Evolutionary conservation across 352 stramenopile genomes (phyloP), one percentile per base, ranked within the genome.

Genomic region (Phytopythium ostracodes): DNA sequence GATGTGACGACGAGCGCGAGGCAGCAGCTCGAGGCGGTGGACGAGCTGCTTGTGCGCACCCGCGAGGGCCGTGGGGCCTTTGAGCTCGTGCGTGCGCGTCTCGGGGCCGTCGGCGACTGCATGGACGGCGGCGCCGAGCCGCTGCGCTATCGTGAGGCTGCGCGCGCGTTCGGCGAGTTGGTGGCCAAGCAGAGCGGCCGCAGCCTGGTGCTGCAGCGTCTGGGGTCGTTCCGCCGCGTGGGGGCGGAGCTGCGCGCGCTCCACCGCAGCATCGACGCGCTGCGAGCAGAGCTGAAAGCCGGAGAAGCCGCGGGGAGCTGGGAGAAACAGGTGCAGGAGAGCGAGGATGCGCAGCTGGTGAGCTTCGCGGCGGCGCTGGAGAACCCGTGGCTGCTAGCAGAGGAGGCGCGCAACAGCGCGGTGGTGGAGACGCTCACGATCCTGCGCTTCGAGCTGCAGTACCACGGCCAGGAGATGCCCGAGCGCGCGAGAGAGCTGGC

Each of bases 391-490:
- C 50, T 61, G 22, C 33, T 72, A 5, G 47, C 59, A n/a, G 56
- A 55, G 18, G 66, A 72, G 43, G 40, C 60, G 40, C 27, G 36
- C 24, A 58, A 54, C 9, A 47, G 56, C 0, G 42, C 46, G 1
- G 59, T 63, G 24, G 22, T 59, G 31, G 66, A 60, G 17, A 49
- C 55, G 20, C 54, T 72, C 5, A 59, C 67, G 66, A n/a, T 33
- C 8, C 62, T 72, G n/a, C 44, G 60, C 42, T 70, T 58, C 33
- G 64, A 60, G 2, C 43, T 40, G 14, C 36, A 60, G 22, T 43
- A 66, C 53, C 61, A 64, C 31, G 38, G 44, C 35, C 22, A 53
- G 31, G 58, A 49, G 11, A 63, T 59, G 17, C 55, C 42, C 4
- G 15, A 12, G 20, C 44, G 59, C 44, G 59, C 64, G 47, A 14